Percentiles rank a stretch among this genome's conserved stretches.
phyloP scores from a whole-genome alignment of 2,329 filamentous ascomycete genomes.

The Drechslerella dactyloides region DNA sequence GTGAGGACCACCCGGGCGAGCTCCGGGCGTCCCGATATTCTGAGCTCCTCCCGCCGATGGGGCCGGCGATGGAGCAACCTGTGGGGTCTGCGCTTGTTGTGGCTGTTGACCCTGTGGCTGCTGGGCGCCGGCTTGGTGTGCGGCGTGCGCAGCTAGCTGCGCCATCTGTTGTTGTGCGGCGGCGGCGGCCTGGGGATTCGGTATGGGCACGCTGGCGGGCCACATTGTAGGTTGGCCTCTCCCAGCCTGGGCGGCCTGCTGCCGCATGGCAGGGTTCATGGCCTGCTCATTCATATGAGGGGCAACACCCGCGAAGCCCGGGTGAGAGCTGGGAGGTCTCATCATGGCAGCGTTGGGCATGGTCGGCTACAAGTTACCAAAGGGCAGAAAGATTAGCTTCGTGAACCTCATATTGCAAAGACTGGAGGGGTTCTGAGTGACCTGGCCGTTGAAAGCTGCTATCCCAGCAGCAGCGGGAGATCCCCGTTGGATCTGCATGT shows the following conservation, averaged over 20 bases:
- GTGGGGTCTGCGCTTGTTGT: constrained; percentile 58
- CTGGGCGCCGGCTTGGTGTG: constrained; percentile 48
- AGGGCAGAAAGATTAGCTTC: constrained; percentile 33
- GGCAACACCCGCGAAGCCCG: constrained; percentile 67
- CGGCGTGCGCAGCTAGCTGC: too few species aligned
- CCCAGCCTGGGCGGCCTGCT: constrained; percentile 52
- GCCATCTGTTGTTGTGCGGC: constrained; percentile 56
- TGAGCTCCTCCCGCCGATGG: constrained; percentile 57
- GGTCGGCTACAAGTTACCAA: constrained; percentile 27
- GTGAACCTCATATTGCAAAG: constrained; percentile 12
- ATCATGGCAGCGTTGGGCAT: constrained; percentile 66
- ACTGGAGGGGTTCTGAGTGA: constrained; percentile 57
- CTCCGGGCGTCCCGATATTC: constrained; percentile 60
- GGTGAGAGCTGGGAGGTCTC: constrained; percentile 73
- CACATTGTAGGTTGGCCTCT: constrained; percentile 52
- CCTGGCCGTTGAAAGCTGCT: constrained; percentile 59
- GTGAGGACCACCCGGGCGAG: constrained; percentile 75
- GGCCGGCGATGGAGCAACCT: constrained; percentile 58
- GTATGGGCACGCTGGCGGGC: constrained; percentile 48
- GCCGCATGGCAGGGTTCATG: constrained; percentile 58
- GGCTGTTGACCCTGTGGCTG: constrained; percentile 60
- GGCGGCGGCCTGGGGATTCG: constrained; percentile 57
- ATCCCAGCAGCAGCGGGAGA: constrained; percentile 61
- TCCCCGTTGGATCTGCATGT: constrained; percentile 69
- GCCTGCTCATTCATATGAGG: constrained; percentile 65